phyloP scores from a whole-genome alignment of 495 filamentous ascomycete species.

The Tirmania nivea region DNA sequence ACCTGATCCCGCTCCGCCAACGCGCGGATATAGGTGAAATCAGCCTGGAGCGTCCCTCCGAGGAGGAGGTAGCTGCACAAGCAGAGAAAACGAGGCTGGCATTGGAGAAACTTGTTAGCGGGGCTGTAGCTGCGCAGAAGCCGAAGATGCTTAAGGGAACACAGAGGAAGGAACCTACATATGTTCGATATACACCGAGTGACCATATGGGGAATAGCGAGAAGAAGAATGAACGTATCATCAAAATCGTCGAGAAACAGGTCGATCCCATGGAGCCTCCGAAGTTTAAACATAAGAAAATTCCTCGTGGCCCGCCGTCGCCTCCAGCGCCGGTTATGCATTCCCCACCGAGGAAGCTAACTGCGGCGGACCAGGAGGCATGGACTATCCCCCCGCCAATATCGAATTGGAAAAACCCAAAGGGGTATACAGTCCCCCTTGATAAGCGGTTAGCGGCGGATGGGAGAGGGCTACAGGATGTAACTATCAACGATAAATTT shows the following conservation, averaged over 20 bases:
- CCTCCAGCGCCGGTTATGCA: slow-evolving; percentile 91
- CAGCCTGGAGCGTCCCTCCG: slow-evolving; percentile 63
- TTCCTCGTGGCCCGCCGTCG: slow-evolving; percentile 78
- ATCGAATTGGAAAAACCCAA: slow-evolving; percentile 98
- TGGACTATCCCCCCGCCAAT: slow-evolving; percentile 92
- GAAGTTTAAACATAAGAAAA: slow-evolving; percentile 97
- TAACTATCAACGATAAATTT: slow-evolving; percentile 97
- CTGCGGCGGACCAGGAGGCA: slow-evolving; percentile 88
- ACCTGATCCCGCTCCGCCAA: slow-evolving; percentile 84
- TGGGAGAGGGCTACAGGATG: slow-evolving; percentile 77
- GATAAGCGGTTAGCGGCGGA: slow-evolving; percentile 96
- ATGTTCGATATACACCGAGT: slow-evolving; percentile 83
- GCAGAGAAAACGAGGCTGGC: slow-evolving; percentile 78
- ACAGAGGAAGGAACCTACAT: slow-evolving; percentile 64
- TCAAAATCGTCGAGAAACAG: slow-evolving; percentile 94
- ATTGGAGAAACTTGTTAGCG: slow-evolving; percentile 55
- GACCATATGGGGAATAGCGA: slow-evolving; percentile 90
- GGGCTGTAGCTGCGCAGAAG: slow-evolving; percentile 77
- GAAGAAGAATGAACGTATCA: slow-evolving; percentile 80
- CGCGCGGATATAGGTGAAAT: slow-evolving; percentile 86
- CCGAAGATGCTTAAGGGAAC: slow-evolving; percentile 78
- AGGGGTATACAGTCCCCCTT: slow-evolving; percentile 89
- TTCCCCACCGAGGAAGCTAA: slow-evolving; percentile 82
- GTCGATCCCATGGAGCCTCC: slow-evolving; percentile 95
- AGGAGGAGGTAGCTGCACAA: slow-evolving; percentile 60